These are phyloP conservation scores for Seiridium unicorne DNA, from an alignment of 2,329 filamentous ascomycete genomes.

Conservation along the genomic window DNA sequence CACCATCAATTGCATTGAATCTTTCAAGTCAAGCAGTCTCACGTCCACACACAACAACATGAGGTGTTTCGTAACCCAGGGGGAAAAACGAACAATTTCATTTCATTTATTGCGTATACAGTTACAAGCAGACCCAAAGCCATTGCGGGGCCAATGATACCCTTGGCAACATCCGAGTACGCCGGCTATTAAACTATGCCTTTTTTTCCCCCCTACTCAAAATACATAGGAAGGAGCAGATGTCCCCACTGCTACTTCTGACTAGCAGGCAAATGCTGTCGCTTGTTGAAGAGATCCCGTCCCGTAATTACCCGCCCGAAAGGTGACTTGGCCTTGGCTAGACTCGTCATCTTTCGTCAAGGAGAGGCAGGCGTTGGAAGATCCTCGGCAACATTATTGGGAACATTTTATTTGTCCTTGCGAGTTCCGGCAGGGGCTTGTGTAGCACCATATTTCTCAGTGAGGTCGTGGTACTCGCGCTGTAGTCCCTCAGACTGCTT, in stretches of 20 bases:
- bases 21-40: too few relatives aligned
- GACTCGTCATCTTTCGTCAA: background rate
- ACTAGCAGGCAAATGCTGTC: background rate
- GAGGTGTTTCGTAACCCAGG: background rate
- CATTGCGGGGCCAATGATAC: background rate
- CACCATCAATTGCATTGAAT: too few relatives aligned
- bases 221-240: background rate
- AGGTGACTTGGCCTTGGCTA: background rate
- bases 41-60: too few relatives aligned
- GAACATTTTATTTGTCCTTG: conserved; percentile 51
- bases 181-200: background rate
- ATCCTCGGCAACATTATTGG: background rate
- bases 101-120: background rate
- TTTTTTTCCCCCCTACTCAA: background rate
- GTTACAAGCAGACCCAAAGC: background rate
- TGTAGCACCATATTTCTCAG: conserved; percentile 73
- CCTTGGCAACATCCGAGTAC: background rate
- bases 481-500: conserved; percentile 85
- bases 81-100: background rate
- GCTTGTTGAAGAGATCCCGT: background rate
- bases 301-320: background rate
- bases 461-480: conserved; percentile 81
- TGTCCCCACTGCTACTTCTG: background rate
- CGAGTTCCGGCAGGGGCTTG: conserved; percentile 49
- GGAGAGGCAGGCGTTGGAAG: background rate